Percentiles rank a stretch among this genome's conserved stretches.
phyloP scores from a whole-genome alignment of 2,329 filamentous ascomycete genomes.

The Juglanconis oblonga region DNA sequence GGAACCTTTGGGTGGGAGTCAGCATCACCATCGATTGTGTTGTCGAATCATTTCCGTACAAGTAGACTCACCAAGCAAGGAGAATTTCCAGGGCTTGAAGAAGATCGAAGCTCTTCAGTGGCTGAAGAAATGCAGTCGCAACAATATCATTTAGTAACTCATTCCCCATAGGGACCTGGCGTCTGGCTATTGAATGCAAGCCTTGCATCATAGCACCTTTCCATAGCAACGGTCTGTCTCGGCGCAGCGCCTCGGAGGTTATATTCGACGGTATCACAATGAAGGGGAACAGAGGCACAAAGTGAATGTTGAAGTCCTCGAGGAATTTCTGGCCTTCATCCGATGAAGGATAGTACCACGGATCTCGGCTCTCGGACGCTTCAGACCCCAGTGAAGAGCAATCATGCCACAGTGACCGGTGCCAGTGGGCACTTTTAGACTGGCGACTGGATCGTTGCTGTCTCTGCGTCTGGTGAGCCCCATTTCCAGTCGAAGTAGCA shows the following conservation, averaged over 20 bases:
- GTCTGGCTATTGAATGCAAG: constrained; percentile 38
- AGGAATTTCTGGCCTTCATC: constrained; percentile 40
- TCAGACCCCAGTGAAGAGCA: neutral
- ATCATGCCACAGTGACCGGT: neutral
- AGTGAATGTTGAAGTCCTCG: constrained; percentile 30
- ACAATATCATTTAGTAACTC: constrained; percentile 42
- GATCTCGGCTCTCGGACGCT: neutral
- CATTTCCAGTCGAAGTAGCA: neutral
- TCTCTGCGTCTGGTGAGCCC: neutral
- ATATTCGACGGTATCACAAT: constrained; percentile 37
- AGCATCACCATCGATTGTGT: neutral
- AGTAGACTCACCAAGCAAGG: constrained; percentile 39
- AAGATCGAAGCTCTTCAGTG: constrained; percentile 43
- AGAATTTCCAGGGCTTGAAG: constrained; percentile 45
- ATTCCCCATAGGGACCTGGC: constrained; percentile 42
- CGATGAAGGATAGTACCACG: neutral
- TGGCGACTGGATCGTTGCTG: neutral
- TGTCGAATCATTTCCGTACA: neutral
- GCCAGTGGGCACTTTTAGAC: neutral
- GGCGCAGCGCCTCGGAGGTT: constrained; percentile 34
- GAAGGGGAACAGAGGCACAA: constrained; percentile 42
- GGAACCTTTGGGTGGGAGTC: constrained; percentile 36
- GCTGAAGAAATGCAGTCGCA: constrained; percentile 37
- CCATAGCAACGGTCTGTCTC: constrained; percentile 44
- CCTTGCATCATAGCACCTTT: constrained; percentile 46